Conservation (phyloP, 768 basidiomycete genomes). For the Amanita inopinata region DNA sequence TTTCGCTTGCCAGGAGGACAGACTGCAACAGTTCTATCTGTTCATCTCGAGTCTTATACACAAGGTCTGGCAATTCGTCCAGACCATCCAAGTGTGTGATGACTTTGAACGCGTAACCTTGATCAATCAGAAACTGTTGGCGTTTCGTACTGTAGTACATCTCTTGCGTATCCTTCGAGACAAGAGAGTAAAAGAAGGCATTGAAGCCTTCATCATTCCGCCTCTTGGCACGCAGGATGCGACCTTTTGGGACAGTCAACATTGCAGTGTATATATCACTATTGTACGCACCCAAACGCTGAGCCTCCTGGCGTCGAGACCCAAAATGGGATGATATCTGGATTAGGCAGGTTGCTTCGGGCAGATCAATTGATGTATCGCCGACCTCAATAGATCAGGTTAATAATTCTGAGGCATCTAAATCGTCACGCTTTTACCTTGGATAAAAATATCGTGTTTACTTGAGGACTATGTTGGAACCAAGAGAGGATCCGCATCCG, state of each 20-base stretch:
- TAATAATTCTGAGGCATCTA: background rate
- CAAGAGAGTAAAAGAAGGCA: constrained; percentile 98
- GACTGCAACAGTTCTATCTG: constrained; percentile 96
- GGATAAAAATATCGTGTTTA: constrained; percentile 98
- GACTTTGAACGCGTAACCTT: constrained; percentile 99
- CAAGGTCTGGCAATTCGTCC: constrained; percentile 75
- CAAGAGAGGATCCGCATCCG: constrained; percentile 90
- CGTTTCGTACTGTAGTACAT: constrained; percentile 99
- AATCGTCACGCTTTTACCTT: constrained; percentile 38
- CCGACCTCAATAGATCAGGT: constrained; percentile 55
- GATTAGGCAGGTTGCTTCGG: constrained; percentile 97
- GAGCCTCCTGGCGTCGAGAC: constrained; percentile 95
- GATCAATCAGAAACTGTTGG: constrained; percentile 97
- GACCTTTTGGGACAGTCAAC: constrained; percentile 39
- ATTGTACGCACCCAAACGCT: constrained; percentile 64
- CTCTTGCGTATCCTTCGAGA: constrained; percentile 98
- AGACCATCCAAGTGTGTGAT: constrained; percentile 96
- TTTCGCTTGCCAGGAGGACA: constrained; percentile 85
- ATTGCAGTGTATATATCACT: constrained; percentile 3
- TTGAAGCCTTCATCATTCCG: constrained; percentile 99
- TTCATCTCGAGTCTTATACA: constrained; percentile 84
- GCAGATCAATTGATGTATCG: constrained; percentile 97
- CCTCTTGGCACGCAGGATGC: constrained; percentile 93
- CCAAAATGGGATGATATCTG: constrained; percentile 99
- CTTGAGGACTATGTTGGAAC: constrained; percentile 91